phyloP scores from a whole-genome alignment of 441 rosid species.

The Brassica hybrid region DNA sequence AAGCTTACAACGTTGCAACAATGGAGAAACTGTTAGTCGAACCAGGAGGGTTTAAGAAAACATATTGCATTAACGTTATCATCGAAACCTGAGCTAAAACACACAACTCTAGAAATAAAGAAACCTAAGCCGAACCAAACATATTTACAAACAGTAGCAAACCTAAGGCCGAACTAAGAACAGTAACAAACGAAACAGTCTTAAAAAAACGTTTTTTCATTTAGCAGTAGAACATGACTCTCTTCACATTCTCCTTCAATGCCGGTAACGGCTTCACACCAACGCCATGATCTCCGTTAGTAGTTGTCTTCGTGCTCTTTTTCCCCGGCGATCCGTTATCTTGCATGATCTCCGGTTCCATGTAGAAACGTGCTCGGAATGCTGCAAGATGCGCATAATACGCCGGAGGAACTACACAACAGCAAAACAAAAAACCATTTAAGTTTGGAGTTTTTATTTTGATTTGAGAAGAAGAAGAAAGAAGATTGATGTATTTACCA shows the following conservation, averaged over 20 bases:
- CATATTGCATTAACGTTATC: slow-evolving; percentile 20
- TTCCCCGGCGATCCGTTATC: slow-evolving; percentile 70
- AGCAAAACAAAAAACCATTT: background rate
- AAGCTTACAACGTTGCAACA: slow-evolving; percentile 25
- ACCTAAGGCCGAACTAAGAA: slow-evolving; percentile 15
- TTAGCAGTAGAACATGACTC: slow-evolving; percentile 97
- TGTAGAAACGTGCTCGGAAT: slow-evolving; percentile 93
- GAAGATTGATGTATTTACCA: slow-evolving; percentile 53
- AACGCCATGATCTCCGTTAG: slow-evolving; percentile 48
- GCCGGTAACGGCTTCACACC: slow-evolving; percentile 84
- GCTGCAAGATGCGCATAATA: slow-evolving; percentile 99
- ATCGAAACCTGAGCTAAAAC: slow-evolving; percentile 4
- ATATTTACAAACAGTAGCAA: slow-evolving; percentile 30
- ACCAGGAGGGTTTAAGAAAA: background rate
- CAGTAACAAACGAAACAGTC: slow-evolving; percentile 4
- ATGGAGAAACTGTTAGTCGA: slow-evolving; percentile 16
- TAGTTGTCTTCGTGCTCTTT: slow-evolving; percentile 47
- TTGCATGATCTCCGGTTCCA: slow-evolving; percentile 83
- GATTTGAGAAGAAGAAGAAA: background rate
- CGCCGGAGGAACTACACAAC: slow-evolving; percentile 87
- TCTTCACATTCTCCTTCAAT: slow-evolving; percentile 96
- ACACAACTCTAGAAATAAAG: slow-evolving; percentile 21
- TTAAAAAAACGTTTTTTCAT: background rate
- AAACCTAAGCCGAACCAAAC: background rate
- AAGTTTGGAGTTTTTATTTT: background rate